Base-by-base conservation (phyloP, 2,329 filamentous ascomycete species). In the Epichloe brachyelytri region DNA sequence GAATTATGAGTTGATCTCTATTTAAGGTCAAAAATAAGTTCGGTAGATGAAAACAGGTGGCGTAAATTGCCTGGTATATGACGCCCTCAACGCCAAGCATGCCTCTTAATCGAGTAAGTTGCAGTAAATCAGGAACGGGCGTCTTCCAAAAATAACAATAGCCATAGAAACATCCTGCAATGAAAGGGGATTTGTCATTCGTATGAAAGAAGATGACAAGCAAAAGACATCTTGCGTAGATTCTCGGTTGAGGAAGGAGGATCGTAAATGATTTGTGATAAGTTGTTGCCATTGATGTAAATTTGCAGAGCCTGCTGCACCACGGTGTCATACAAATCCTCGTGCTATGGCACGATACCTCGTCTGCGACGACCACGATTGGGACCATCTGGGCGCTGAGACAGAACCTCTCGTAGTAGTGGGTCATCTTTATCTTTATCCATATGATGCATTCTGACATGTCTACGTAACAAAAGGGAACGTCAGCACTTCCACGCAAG, bases 391-490 rank as follows among this genome's bases (percentile, higher is more conserved):
- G 86, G 82, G 48, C 93, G 77, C 63, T 95, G 89, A 2, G 88
- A 78, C 38, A 97, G 79, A 1, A 97, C 91, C 46, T 91, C 85
- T 49, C 89, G 79, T 40, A 98, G 71, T 50, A 76, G 68, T 0
- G 86, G 81, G 61, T 97, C 91, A 58, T 96, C 89, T 66, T 89
- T 91, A 63, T 86, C 83, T 65, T 88, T 93, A 62, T 97, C 90
- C 39, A 83, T 72, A 64, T 97, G 93, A 64, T 97, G 91, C 41
- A 93, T 88, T 50, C 88, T 81, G 36, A 97, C 93, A 67, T 98
- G 93, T 66, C 89, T 95, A 48, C 43, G 51, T 46, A 3, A 12
- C 39, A 15, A 43, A 11, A 10, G 26, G 50, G 50, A 3, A 3
- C 6, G 19, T 55, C 49, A 59, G 54, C 51, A 46, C 37, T 46